Base-by-base conservation (phyloP, 148 eudicot genomes). In the Rhododendron vialii region DNA sequence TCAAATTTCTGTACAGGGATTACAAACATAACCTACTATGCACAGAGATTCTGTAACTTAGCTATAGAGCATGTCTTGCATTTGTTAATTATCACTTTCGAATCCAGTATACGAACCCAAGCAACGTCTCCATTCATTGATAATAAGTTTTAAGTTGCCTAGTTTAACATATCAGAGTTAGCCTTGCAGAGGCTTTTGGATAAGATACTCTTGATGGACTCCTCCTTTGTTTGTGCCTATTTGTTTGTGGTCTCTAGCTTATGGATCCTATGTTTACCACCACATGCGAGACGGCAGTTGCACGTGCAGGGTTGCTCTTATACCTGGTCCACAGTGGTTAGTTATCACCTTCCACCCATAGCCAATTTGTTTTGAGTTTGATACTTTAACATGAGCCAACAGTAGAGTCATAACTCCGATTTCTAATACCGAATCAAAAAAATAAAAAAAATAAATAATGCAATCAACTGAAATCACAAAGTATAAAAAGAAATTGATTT, bases 401-500 rank as follows among this genome's bases (percentile, higher is more conserved):
- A 2, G 35, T 9, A 67, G 74, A 67, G 74, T 26, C 33, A 35
- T 35, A 38, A 9, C n/a, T 38, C 48, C n/a, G 10, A 76, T 76
- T 17, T 20, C 80, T 76, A 20, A 76, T 76, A 48, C 48, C 48
- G 0, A 76, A 41, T 5, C 79, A 43, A 77, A 77, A 41, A 7
- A 14, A 53, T 2, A 10, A 50, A 0, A 10, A 3, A 13, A 53
- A 53, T 15, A 53, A 53, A 55, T 4, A 43, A 83, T 13, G 59
- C 57, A 83, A 43, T 12, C 30, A 41, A 77, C 45, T 41, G 51
- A 77, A 20, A 18, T 6, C n/a, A 75, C 43, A 18, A 76, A 76
- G 24, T 76, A 7, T 0, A 38, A 76, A 36, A 77, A 22, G 8
- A 81, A 95, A 94, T 83, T 93, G 92, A 80, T 45, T 24, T 22